Percentiles rank a stretch among this genome's conserved stretches.
These are phyloP conservation scores for Fraxinus excelsior DNA, from an alignment of 257 asterid species.

Conservation along the genomic window DNA sequence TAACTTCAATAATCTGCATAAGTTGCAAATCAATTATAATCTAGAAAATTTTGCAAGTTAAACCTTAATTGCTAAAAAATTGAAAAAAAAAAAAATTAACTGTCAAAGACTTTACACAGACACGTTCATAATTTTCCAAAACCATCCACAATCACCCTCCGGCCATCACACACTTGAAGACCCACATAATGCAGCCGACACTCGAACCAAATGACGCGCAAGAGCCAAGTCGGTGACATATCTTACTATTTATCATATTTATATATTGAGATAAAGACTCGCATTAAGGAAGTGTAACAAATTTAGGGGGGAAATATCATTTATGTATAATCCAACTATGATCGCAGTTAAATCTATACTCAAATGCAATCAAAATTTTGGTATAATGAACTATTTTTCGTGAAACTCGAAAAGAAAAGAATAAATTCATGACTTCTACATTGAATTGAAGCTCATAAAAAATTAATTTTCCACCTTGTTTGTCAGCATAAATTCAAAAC, in stretches of 20 bases:
- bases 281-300: neutral
- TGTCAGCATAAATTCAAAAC: neutral
- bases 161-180: neutral
- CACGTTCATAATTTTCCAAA: neutral
- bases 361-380: neutral
- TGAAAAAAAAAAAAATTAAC: no score
- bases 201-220: neutral
- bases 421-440: neutral
- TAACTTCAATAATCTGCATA: neutral
- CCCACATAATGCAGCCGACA: neutral
- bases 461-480: neutral
- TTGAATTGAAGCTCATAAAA: neutral
- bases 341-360: neutral
- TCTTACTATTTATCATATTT: neutral
- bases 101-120: no score
- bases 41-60: neutral
- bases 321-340: neutral
- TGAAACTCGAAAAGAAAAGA: neutral
- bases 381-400: neutral
- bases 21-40: neutral
- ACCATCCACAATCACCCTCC: neutral
- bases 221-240: neutral
- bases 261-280: neutral
- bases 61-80: neutral
- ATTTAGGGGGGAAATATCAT: neutral